phyloP scores from a whole-genome alignment of 345 rosid species.

The Hirschfeldia incana region DNA sequence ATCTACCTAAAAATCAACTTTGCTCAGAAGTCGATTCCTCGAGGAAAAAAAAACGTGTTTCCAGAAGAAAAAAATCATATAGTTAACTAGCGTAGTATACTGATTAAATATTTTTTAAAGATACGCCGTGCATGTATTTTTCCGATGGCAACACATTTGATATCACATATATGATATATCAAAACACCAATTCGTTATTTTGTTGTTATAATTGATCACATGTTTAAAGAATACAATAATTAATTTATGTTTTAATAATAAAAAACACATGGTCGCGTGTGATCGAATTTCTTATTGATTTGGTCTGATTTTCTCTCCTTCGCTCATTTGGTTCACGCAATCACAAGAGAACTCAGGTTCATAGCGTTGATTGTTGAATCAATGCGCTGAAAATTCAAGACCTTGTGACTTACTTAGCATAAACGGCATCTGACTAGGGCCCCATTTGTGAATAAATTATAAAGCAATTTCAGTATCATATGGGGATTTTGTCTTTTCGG shows the following conservation, averaged over 20 bases:
- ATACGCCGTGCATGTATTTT: background rate
- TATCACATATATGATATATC: background rate
- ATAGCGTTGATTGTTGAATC: background rate
- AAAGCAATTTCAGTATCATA: background rate
- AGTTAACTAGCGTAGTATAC: background rate
- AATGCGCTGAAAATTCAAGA: background rate
- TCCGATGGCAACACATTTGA: background rate
- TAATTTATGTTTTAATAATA: background rate
- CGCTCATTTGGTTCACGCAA: background rate
- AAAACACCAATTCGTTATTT: background rate
- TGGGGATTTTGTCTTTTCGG: background rate
- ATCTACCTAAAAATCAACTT: constrained; percentile 26
- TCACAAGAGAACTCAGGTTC: constrained; percentile 6
- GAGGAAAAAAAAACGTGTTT: background rate
- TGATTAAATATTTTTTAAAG: background rate
- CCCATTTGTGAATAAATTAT: background rate
- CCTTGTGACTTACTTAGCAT: background rate
- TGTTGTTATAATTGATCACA: background rate
- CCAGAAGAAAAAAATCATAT: background rate
- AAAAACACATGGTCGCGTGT: background rate
- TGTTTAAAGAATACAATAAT: background rate
- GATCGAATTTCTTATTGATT: background rate
- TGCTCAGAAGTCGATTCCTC: constrained; percentile 11
- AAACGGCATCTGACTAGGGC: background rate
- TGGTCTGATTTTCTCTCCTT: background rate